Base-by-base conservation (phyloP, 768 basidiomycete genomes). In the Leucogyrophana mollusca region DNA sequence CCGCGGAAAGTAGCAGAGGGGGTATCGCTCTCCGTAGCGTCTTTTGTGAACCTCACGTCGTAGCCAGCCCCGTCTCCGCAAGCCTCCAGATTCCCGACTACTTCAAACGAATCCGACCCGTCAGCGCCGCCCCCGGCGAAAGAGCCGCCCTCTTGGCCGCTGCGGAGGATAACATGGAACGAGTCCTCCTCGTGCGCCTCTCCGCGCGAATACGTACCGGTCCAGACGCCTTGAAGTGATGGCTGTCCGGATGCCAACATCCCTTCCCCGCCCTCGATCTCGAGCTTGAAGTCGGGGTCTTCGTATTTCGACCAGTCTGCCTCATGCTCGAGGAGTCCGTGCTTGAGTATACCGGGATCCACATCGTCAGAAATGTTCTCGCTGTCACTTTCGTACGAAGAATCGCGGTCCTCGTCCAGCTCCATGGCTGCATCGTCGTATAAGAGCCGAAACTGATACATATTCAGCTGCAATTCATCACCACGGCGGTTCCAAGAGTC, bases 361-460 rank as follows among this genome's bases (percentile, higher is more conserved):
- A 45, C 30, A 14, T 45, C 44, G 17, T 45, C 44, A 14, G 14
- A 18, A 18, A 36, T 23, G 21, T 45, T 45, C 24, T 45, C 44
- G 44, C 34, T 36, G 16, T 45, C 44, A 20, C 44, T 45, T 1
- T 38, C 44, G 44, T 45, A 45, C 16, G 34, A 45, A n/a, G 36
- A 36, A 27, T 45, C 44, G 10, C 44, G 36, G 22, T 45, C 44
- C 22, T 45, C 44, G 2, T 23, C 44, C 8, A 38, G 16, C 17
- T 45, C 44, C 9, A 21, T 7, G 13, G n/a, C 34, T 14, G 9
- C 7, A 2, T 4, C 20, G 23, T 11, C 17, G 20, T 37, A 34
- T 6, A 45, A 9, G 4, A 45, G 11, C 10, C 23, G 17, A 23
- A 45, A 45, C 44, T 45, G 18, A 23, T 8, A 22, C 16, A n/a